phyloP scores from a whole-genome alignment of 2,329 filamentous ascomycete genomes.

The Botrytis fabae region DNA sequence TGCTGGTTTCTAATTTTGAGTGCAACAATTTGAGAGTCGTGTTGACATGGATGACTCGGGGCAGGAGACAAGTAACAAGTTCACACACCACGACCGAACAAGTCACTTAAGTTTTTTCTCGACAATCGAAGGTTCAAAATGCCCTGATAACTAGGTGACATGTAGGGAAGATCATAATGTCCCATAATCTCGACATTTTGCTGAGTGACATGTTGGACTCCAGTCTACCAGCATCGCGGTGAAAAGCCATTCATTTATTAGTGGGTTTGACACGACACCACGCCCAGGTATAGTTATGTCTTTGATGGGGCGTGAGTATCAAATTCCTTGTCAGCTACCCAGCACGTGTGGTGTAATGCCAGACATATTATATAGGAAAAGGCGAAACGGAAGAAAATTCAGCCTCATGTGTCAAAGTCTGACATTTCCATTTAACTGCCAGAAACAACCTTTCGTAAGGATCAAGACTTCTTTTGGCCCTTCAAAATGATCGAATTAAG shows the following conservation, averaged over 20 bases:
- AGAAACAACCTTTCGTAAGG: not conserved
- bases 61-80: not conserved
- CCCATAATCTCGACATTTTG: no score
- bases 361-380: not conserved
- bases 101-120: not conserved
- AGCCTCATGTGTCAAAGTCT: not conserved
- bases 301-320: not conserved
- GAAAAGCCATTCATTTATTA: not conserved
- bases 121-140: not conserved
- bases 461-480: not conserved
- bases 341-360: not conserved
- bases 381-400: no score
- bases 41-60: not conserved
- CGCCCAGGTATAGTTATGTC: not conserved
- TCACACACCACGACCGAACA: not conserved
- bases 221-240: not conserved
- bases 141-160: no score
- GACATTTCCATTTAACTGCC: not conserved
- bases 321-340: not conserved
- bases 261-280: not conserved
- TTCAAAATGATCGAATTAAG: not conserved
- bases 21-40: not conserved
- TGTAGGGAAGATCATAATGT: no score
- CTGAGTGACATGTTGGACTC: no score
- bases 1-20: not conserved